phyloP scores from a whole-genome alignment of 2,329 filamentous ascomycete species.

The Penicillium thymicola region DNA sequence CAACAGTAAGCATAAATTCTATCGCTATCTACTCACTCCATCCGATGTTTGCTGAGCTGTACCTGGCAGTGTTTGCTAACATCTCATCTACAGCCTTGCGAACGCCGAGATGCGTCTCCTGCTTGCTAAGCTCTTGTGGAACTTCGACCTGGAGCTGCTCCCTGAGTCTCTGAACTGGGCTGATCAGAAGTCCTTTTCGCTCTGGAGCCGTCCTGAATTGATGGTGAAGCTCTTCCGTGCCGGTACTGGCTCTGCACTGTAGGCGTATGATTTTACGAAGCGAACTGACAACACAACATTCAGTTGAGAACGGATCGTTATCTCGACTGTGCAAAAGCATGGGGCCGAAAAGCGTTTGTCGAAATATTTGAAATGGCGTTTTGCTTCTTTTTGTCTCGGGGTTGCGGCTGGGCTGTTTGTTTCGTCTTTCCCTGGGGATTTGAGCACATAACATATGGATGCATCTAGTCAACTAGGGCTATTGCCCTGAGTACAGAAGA shows the following conservation, averaged over 20 bases:
- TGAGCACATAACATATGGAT: not conserved
- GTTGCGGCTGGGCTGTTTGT: not conserved
- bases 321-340: not conserved
- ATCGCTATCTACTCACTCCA: not conserved
- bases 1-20: slow-evolving; percentile 14
- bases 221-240: slow-evolving; percentile 28
- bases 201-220: slow-evolving; percentile 39
- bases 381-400: not conserved
- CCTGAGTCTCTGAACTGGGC: slow-evolving; percentile 25
- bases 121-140: slow-evolving; percentile 35
- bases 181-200: slow-evolving; percentile 32
- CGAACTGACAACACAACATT: not conserved
- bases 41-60: not conserved
- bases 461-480: not conserved
- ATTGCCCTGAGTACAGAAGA: not conserved
- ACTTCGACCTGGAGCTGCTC: slow-evolving; percentile 39
- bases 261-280: not conserved
- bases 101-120: slow-evolving; percentile 42
- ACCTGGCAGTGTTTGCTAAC: not conserved
- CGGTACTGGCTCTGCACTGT: not conserved
- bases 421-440: not conserved
- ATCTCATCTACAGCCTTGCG: slow-evolving; percentile 23
- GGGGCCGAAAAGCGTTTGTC: not conserved
- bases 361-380: not conserved
- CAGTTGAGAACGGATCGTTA: not conserved